Evolutionary conservation across 2,329 filamentous ascomycete genomes (phyloP), one percentile per base, ranked within the genome.

Genomic region (Pseudocercospora cruenta): DNA sequence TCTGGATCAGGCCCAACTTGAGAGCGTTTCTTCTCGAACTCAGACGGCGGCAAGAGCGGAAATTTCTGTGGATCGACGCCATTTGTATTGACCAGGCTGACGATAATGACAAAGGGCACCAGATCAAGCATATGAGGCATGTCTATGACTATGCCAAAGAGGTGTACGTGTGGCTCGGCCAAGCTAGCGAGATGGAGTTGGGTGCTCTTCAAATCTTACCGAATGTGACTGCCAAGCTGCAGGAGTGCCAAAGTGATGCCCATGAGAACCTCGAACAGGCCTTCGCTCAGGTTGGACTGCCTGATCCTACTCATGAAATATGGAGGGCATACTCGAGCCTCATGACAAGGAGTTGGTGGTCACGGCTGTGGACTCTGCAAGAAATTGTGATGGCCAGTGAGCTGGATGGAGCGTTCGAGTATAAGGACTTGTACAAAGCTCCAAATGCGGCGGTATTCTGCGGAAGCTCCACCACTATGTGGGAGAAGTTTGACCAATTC

Each of bases 51-150:
- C 43, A 21, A 51, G 43, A 53, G 26, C 22, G 31, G 1, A 31
- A n/a, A 16, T 61, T 51, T 21, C 31, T 61, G 59, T 61, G 59
- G 59, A 61, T 61, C n/a, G 59, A 61, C 43, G 59, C 59, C 24
- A 61, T 61, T 16, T 51, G 59, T 36, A 61, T 61, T 9, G 21
- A 61, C 4, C 59, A 61, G 45, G 22, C 9, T 26, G n/a, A 24
- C 4, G 24, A 12, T 6, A n/a, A 19, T 9, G 59, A 61, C 16
- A 61, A 61, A 26, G 28, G 12, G 2, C 21, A 53, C 33, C 59
- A 61, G 43, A 36, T 53, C 43, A 43, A 43, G 26, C 12, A 26
- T 12, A 61, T 61, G 59, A 51, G 22, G n/a, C 36, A 51, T 14
- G 26, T 61, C 16, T 61, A 61, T 54, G 59, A 24, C 10, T 9